Base-by-base conservation (phyloP, 2,329 filamentous ascomycete genomes). In the Parastagonospora nodorum region DNA sequence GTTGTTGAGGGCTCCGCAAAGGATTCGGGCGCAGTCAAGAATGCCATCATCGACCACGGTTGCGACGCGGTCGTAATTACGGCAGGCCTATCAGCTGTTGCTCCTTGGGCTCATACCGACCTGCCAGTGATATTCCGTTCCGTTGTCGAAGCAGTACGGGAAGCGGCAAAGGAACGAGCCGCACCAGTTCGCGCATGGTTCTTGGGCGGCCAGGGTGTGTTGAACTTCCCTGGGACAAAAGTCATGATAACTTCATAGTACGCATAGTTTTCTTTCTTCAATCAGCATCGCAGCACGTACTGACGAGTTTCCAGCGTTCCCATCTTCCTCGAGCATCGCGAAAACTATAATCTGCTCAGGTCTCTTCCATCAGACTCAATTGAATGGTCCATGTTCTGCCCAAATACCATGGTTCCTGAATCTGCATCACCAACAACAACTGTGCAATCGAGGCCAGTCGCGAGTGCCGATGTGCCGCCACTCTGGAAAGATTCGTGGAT, bases 41-140 rank as follows among this genome's bases (percentile, higher is more conserved):
- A 57, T 9, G 73, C 73, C 5, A 69, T 79, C 28, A 47, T 74
- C 14, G 66, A 73, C 6, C 42, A 67, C 46, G 50, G 64, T 37
- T 77, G 75, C 53, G 72, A 77, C 50, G 75, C 67, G 9, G 66
- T 79, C 15, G 58, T 78, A 48, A 74, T 72, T 46, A 69, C 72
- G 2, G 76, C 76, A 5, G 75, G 75, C 5, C 56, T 74, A 30
- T 70, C 73, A 19, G 71, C 68, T n/a, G 29, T 75, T 15, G 48
- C 68, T 33, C 71, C 75, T 3, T 76, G 75, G 73, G 55, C 68
- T 28, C 68, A 70, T 42, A 71, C 64, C 42, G 57, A 73, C 5
- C 49, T 76, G 37, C 69, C 74, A 6, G 64, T 57, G 16, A 75
- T 77, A 48, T 73, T 74, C 45, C 58, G 51, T 28, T 67, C 75